Evolutionary conservation across 2,329 filamentous ascomycete genomes (phyloP).

Genomic region (Juglanconis sp.): DNA sequence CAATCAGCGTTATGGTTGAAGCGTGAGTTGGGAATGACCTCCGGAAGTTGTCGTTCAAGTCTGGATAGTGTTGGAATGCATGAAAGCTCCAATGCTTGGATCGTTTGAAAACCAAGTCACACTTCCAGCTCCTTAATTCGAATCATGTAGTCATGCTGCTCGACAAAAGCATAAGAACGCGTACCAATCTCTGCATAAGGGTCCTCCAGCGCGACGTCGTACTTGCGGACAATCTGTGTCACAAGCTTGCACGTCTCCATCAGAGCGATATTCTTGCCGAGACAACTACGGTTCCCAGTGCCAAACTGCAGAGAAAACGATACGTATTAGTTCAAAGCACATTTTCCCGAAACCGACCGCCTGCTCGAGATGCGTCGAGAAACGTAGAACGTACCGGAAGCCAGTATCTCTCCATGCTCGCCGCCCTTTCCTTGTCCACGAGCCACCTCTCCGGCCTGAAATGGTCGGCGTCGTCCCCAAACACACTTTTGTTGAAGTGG

Average conservation of each 20-base stretch:
- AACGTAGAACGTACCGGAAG: not conserved
- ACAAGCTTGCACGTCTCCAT: conserved; percentile 36
- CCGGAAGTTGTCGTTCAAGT: no score
- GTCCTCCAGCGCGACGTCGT: not conserved
- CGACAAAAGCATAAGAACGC: no score
- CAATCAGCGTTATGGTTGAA: no score
- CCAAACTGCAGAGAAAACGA: conserved; percentile 26
- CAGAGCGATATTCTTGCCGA: conserved; percentile 35
- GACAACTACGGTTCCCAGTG: conserved; percentile 32
- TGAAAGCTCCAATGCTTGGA: no score
- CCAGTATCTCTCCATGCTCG: conserved; percentile 36
- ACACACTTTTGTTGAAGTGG: conserved; percentile 38
- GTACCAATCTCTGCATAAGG: not conserved
- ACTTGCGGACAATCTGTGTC: conserved; percentile 18
- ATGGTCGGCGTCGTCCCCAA: conserved; percentile 34
- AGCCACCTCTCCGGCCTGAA: conserved; percentile 33
- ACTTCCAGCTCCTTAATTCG: no score
- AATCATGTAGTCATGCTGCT: no score
- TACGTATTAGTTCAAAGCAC: not conserved
- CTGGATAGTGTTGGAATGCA: no score
- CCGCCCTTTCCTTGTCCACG: conserved; percentile 6
- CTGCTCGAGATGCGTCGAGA: not conserved
- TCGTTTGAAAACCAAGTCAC: no score
- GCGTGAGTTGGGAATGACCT: no score
- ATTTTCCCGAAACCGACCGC: not conserved